Percentiles rank a stretch among this genome's conserved stretches.
These are phyloP conservation scores for Cystobasidium onofrii DNA, from an alignment of 768 basidiomycete genomes.

Conservation along the genomic window DNA sequence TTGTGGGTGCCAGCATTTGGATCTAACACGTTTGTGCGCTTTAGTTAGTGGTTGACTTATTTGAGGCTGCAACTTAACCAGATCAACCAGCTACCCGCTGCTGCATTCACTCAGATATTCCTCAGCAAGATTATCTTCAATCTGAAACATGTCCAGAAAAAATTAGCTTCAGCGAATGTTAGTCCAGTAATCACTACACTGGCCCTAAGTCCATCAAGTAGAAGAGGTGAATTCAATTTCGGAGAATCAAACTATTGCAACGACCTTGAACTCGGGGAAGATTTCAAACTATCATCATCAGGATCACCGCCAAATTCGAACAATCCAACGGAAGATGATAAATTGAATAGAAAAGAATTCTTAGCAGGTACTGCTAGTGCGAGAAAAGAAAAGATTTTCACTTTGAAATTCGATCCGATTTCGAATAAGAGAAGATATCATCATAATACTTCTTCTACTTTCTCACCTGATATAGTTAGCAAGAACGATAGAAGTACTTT, in stretches of 20 bases:
- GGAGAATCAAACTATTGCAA: not conserved
- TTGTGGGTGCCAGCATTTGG: not conserved
- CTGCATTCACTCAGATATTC: slow-evolving; percentile 36
- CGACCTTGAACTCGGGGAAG: not conserved
- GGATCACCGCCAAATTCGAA: no score
- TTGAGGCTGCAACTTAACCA: no score
- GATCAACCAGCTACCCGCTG: slow-evolving; percentile 29
- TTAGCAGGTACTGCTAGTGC: not conserved
- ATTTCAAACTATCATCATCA: not conserved
- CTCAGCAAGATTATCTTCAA: slow-evolving; percentile 33
- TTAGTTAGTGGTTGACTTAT: no score
- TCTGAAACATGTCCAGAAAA: not conserved
- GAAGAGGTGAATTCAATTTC: not conserved
- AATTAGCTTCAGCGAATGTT: not conserved
- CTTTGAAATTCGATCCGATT: not conserved
- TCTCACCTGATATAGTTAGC: not conserved
- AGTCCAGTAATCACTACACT: not conserved
- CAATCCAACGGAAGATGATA: no score
- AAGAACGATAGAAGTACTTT: not conserved
- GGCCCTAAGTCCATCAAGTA: not conserved
- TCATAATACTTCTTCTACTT: not conserved
- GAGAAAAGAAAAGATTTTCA: not conserved
- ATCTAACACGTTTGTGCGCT: no score
- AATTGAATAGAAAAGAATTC: not conserved
- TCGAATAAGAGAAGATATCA: not conserved